Conservation (phyloP, 2,329 filamentous ascomycete species). For the Aspergillus neotritici region DNA sequence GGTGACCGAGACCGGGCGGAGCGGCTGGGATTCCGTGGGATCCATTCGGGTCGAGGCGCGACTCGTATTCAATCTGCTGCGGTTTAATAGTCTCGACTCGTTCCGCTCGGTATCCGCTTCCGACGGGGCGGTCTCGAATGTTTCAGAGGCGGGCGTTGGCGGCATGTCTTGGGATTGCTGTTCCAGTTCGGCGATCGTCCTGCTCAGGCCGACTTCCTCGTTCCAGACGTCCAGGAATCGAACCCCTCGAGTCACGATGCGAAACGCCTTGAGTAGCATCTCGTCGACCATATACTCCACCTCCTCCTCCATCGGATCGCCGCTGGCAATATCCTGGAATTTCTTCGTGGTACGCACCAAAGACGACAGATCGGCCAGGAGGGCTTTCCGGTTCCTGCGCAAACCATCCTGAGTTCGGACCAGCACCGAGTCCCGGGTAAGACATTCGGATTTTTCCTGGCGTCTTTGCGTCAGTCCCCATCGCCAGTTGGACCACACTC, state of each 20-base stretch:
- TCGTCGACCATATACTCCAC: constrained; percentile 67
- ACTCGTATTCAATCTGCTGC: constrained; percentile 26
- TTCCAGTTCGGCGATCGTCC: constrained; percentile 37
- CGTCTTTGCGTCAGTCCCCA: background rate
- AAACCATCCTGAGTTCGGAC: constrained; percentile 71
- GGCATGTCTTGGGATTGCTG: constrained; percentile 29
- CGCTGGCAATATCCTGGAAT: constrained; percentile 67
- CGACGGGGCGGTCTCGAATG: constrained; percentile 25
- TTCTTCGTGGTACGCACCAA: constrained; percentile 84
- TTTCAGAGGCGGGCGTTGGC: constrained; percentile 36
- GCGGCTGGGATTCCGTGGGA: constrained; percentile 21
- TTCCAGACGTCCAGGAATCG: constrained; percentile 83
- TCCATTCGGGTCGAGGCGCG: constrained; percentile 24
- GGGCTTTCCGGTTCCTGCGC: constrained; percentile 73
- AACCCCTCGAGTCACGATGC: constrained; percentile 85
- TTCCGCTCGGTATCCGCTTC: constrained; percentile 25
- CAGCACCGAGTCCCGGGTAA: constrained; percentile 72
- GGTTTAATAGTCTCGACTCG: constrained; percentile 29
- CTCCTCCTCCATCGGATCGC: constrained; percentile 36
- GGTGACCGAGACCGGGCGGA: constrained; percentile 30
- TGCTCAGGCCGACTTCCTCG: constrained; percentile 46
- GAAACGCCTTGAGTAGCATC: constrained; percentile 89
- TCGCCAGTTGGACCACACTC: background rate
- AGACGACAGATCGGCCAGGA: constrained; percentile 82
- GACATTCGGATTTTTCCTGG: constrained; percentile 82